Evolutionary conservation across 257 asterid genomes (phyloP).

Genomic region (Leonotis leonurus): DNA sequence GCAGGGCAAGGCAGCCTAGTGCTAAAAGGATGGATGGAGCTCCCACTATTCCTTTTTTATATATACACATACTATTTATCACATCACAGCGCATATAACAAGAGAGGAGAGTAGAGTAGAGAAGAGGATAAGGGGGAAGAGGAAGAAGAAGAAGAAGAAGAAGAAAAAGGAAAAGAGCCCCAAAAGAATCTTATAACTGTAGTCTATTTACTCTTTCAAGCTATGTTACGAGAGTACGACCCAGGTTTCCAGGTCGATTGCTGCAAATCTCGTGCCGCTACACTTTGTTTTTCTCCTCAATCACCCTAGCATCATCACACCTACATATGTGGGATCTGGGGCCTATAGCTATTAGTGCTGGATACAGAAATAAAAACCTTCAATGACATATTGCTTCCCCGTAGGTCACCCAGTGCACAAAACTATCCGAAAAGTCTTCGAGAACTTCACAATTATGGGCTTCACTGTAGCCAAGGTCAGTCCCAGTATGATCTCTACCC

Average conservation of each 20-base stretch:
- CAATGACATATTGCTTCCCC: slow-evolving; percentile 79
- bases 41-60: slow-evolving; percentile 22
- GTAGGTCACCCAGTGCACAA: slow-evolving; percentile 65
- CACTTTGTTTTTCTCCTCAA: slow-evolving; percentile 22
- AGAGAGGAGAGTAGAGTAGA: neutral
- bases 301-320: slow-evolving; percentile 1
- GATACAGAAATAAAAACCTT: slow-evolving; percentile 21
- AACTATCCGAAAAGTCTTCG: slow-evolving; percentile 82
- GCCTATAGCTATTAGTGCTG: slow-evolving; percentile 11
- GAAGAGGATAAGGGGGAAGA: neutral
- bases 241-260: slow-evolving; percentile 30
- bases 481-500: slow-evolving; percentile 48
- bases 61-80: slow-evolving; percentile 42
- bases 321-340: neutral
- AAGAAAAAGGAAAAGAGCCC: slow-evolving; percentile 30
- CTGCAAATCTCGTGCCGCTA: slow-evolving; percentile 21
- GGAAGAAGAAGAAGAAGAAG: too few species aligned
- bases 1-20: too few species aligned
- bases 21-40: slow-evolving; percentile 29
- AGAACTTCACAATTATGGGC: slow-evolving; percentile 42
- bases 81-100: neutral
- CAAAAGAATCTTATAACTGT: slow-evolving; percentile 46
- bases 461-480: slow-evolving; percentile 38
- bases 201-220: slow-evolving; percentile 56
- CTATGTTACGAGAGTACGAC: slow-evolving; percentile 33